Evolutionary conservation across 441 rosid species (phyloP).

Genomic region (Erodium texanum): DNA sequence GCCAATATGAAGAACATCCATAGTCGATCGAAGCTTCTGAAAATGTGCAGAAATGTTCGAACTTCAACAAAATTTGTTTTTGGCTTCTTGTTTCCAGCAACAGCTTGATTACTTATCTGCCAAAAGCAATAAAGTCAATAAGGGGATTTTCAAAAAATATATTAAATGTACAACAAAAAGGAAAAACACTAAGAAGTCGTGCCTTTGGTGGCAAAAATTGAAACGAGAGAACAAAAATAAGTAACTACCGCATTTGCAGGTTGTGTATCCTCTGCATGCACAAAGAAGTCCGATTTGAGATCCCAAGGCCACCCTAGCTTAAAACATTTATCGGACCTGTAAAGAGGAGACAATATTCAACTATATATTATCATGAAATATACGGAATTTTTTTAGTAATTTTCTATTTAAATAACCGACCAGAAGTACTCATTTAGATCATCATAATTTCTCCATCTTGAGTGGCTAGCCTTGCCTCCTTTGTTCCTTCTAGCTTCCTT

Average conservation of each 20-base stretch:
- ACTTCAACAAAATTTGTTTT: neutral
- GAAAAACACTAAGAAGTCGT: no score
- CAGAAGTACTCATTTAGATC: neutral
- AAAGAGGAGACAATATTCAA: neutral
- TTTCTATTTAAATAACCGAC: neutral
- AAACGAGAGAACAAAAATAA: no score
- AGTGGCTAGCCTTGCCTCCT: neutral
- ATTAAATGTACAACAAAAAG: no score
- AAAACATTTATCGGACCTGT: neutral
- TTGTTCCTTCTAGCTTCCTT: neutral
- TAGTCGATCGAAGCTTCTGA: conserved; percentile 46
- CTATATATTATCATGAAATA: neutral
- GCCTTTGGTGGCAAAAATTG: no score
- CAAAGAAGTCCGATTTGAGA: neutral
- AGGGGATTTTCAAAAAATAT: conserved; percentile 10
- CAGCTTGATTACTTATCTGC: neutral
- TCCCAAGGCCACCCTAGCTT: neutral
- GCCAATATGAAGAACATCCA: conserved; percentile 91
- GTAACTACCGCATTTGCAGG: neutral
- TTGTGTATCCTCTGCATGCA: neutral
- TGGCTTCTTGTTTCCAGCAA: neutral
- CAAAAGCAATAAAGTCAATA: conserved; percentile 7
- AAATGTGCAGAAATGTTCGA: neutral
- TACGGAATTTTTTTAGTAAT: neutral
- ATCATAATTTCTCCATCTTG: neutral